phyloP scores from a whole-genome alignment of 768 basidiomycete genomes.

The Russula lepida region DNA sequence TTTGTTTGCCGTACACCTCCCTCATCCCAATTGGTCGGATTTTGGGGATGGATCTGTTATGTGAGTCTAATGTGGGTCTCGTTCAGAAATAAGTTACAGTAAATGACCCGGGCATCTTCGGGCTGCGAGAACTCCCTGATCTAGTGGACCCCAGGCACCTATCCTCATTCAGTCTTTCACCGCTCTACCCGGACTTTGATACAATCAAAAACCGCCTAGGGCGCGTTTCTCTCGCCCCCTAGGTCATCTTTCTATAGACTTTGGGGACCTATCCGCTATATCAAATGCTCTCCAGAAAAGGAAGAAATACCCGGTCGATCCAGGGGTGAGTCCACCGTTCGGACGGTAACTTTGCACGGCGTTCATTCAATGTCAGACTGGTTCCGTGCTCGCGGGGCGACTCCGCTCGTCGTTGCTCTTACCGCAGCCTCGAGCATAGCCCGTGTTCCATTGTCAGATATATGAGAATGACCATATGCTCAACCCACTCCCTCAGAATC shows the following conservation, averaged over 20 bases:
- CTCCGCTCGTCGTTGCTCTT: not conserved
- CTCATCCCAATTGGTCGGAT: not conserved
- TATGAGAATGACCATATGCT: conserved; percentile 10
- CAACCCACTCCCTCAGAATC: not conserved
- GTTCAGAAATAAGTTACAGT: too few relatives aligned
- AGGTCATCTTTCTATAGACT: not conserved
- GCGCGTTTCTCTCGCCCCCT: not conserved
- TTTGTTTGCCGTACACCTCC: not conserved
- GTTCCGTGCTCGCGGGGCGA: not conserved
- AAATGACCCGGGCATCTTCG: conserved; percentile 2
- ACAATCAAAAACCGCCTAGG: not conserved
- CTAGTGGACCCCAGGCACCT: conserved; percentile 7
- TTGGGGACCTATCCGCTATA: not conserved
- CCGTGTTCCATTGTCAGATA: not conserved
- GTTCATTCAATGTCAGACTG: not conserved
- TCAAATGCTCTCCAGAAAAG: not conserved
- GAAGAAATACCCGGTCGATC: conserved; percentile 1
- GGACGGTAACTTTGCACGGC: not conserved
- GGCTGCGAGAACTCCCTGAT: conserved; percentile 4
- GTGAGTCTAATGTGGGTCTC: too few relatives aligned
- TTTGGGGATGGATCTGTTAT: too few relatives aligned
- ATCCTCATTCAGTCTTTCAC: not conserved
- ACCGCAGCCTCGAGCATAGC: not conserved
- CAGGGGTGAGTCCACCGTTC: not conserved
- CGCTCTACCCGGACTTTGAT: not conserved